These are phyloP conservation scores for Glycine latifolia DNA, from an alignment of 306 rosid species.

Conservation along the genomic window DNA sequence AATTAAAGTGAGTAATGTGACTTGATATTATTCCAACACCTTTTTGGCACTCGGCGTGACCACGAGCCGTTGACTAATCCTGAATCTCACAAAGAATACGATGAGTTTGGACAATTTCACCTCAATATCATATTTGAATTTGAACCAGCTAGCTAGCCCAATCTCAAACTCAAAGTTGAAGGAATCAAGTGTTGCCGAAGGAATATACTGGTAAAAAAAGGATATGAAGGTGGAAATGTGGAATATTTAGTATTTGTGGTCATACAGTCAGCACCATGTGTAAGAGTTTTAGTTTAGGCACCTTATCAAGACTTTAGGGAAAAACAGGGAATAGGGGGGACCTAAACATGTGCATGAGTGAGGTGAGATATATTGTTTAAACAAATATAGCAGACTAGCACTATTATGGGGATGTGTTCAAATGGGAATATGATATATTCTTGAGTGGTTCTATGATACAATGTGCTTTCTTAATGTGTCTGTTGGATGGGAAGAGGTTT, in stretches of 20 bases:
- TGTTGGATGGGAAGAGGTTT: background rate
- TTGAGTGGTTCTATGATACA: slow-evolving; percentile 34
- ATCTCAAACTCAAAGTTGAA: slow-evolving; percentile 37
- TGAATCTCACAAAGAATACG: slow-evolving; percentile 49
- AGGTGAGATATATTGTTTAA: slow-evolving; percentile 34
- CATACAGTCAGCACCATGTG: slow-evolving; percentile 67
- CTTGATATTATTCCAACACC: background rate
- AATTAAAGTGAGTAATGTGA: background rate
- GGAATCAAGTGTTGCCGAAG: slow-evolving; percentile 61
- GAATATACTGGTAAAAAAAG: slow-evolving; percentile 37
- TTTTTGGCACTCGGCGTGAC: slow-evolving; percentile 46
- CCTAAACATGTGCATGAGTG: slow-evolving; percentile 57
- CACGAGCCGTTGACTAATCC: slow-evolving; percentile 57
- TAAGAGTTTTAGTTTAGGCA: slow-evolving; percentile 41
- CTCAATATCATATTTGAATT: slow-evolving; percentile 32
- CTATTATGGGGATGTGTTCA: slow-evolving; percentile 66
- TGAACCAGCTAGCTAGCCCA: slow-evolving; percentile 32
- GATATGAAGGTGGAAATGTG: background rate
- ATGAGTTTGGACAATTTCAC: slow-evolving; percentile 51
- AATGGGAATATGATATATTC: slow-evolving; percentile 58
- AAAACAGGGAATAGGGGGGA: slow-evolving; percentile 45
- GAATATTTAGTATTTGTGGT: slow-evolving; percentile 43
- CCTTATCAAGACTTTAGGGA: slow-evolving; percentile 38
- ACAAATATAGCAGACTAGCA: slow-evolving; percentile 52
- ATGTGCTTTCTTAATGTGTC: slow-evolving; percentile 26